Evolutionary conservation across 306 rosid species (phyloP), one percentile per base, ranked within the genome.

Genomic region (Ormosia semicastrata): DNA sequence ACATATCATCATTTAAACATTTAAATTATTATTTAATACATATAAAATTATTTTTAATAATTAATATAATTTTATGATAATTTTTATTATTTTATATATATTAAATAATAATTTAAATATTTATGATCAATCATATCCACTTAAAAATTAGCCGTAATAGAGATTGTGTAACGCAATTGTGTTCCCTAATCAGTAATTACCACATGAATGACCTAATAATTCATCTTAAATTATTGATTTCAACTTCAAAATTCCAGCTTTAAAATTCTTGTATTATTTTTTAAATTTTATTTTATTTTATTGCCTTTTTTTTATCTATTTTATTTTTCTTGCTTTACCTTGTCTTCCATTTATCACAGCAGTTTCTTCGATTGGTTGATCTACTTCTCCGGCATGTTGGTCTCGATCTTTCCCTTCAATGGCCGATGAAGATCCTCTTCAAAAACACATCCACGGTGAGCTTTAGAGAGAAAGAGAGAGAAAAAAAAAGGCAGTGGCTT

Each of bases 341-440:
- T 95, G 85, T 85, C 66, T 39, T 73, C 43, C 87, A 78, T 83
- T 53, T 85, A 87, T 84, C 84, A 83, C 80, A 80, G 69, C 92
- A 83, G 86, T 85, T 91, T 92, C 94, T 89, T 89, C 90, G 92
- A 90, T 92, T 93, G 89, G 93, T 90, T 95, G 97, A 93, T 95
- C 98, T 93, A 92, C 92, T 93, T 76, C 90, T 76, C 85, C 72
- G 84, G 82, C 89, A 79, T 81, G 88, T 83, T 87, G 83, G 81
- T 82, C 91, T 87, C 90, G 93, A 91, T 94, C 90, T 84, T 89
- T 67, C 77, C 73, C 89, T 85, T 83, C 80, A 76, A 89, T 83
- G 89, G 79, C 77, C 79, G 83, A 71, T 63, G 85, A 77, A 56
- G 84, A 85, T 89, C 87, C 79, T 71, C 81, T 70, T 78, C 67